A percentile compares a stretch with the other conserved stretches of the same genome.
Evolutionary conservation across 257 asterid species (phyloP).

Genomic region (Thymus mandschuricus): DNA sequence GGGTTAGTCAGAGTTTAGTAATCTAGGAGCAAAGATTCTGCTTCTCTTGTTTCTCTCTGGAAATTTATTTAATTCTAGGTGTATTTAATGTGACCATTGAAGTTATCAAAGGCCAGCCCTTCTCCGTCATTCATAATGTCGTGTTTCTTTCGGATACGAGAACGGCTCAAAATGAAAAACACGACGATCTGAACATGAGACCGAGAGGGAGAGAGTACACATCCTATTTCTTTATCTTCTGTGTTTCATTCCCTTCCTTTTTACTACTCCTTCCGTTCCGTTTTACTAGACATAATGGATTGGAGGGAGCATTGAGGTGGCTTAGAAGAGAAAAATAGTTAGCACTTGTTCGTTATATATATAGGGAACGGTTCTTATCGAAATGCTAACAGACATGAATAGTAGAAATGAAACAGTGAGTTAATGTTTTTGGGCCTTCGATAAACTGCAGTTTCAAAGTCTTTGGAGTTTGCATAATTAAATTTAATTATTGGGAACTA

Average conservation of each 20-base stretch:
- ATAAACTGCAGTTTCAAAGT: conserved; percentile 20
- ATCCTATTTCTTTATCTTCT: not conserved
- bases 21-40: conserved; percentile 40
- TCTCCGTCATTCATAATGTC: too few relatives aligned
- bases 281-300: too few relatives aligned
- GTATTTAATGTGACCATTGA: conserved; percentile 25
- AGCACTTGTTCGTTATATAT: too few relatives aligned
- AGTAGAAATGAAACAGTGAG: conserved; percentile 25
- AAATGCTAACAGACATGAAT: conserved; percentile 23
- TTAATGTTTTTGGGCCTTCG: not conserved
- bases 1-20: conserved; percentile 26
- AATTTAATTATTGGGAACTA: conserved; percentile 33
- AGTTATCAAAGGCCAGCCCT: conserved; percentile 12
- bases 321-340: too few relatives aligned
- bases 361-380: too few relatives aligned
- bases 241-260: not conserved
- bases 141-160: too few relatives aligned
- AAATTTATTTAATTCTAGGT: conserved; percentile 9
- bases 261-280: not conserved
- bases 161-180: too few relatives aligned
- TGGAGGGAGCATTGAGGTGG: too few relatives aligned
- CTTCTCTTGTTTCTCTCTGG: conserved; percentile 17
- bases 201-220: not conserved
- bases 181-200: too few relatives aligned
- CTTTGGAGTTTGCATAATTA: conserved; percentile 36